Base-by-base conservation (phyloP, 306 rosid species). In the Vigna unguiculata region DNA sequence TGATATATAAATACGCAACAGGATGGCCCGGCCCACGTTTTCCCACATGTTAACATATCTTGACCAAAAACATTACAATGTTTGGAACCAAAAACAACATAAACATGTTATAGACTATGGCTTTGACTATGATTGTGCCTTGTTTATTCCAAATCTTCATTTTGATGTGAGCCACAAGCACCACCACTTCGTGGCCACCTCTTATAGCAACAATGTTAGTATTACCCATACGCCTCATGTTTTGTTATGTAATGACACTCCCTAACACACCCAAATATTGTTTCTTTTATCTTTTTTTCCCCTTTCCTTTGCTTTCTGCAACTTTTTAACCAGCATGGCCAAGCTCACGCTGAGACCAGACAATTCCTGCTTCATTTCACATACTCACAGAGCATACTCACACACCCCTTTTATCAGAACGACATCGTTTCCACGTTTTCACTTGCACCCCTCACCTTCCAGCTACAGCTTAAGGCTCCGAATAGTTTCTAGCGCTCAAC, bases 291-390 rank as follows among this genome's bases (percentile, higher is more conserved):
- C 32, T 9, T 10, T 43, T 43, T 11, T 12, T 10, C 1, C 13
- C 9, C 45, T 28, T 15, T 41, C 3, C 21, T 41, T 46, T 13
- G 9, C 20, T 59, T 54, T 3, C 49, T 60, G 40, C 41, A 65
- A 76, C 43, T 21, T 64, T 74, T 65, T 36, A 1, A 4, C n/a
- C 7, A 46, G n/a, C 6, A 93, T 93, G 98, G 87, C 88, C 59
- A 87, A 60, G 22, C 77, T 88, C 80, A 76, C 90, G 0, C 76
- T 84, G 61, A 69, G 80, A 63, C 82, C 88, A 40, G 81, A 88
- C 43, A 81, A 62, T 75, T 77, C 72, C 0, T 49, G 51, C 71
- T 81, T 73, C 79, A 30, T 45, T 43, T 22, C 65, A 5, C 79
- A 28, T 61, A 28, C 81, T 17, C 80, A 46, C 53, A 65, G 9